Conservation (phyloP, 116 monocot genomes). For the Cymodocea nodosa region DNA sequence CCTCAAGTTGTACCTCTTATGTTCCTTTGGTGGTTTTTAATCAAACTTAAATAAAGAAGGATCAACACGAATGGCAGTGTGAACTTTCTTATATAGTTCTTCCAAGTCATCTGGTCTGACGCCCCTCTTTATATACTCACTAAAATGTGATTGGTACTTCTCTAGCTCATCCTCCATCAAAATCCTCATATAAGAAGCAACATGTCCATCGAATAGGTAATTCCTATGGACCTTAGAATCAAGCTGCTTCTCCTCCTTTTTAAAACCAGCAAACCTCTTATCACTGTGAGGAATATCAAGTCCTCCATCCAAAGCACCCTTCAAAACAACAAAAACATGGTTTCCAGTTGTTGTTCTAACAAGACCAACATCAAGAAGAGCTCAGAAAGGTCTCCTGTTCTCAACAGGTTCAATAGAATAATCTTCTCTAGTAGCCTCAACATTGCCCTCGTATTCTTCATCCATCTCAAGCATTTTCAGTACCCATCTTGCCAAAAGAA, state of each 20-base stretch:
- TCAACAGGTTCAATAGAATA: constrained; percentile 66
- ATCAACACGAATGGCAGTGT: constrained; percentile 78
- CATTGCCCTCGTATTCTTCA: constrained; percentile 75
- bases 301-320: constrained; percentile 96
- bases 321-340: constrained; percentile 79
- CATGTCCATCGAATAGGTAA: constrained; percentile 78
- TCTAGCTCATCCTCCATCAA: constrained; percentile 82
- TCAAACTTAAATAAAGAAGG: constrained; percentile 34
- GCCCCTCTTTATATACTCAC: constrained; percentile 47
- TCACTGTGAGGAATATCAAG: constrained; percentile 91
- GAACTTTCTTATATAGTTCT: constrained; percentile 77
- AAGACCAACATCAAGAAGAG: constrained; percentile 82
- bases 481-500: constrained; percentile 81
- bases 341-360: constrained; percentile 81
- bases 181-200: constrained; percentile 74
- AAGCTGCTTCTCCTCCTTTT: constrained; percentile 74
- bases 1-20: constrained; percentile 81
- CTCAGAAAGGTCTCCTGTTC: constrained; percentile 82
- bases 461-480: constrained; percentile 84
- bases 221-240: constrained; percentile 78
- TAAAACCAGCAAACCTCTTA: constrained; percentile 87
- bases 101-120: constrained; percentile 57
- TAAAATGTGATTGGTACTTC: constrained; percentile 67
- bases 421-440: constrained; percentile 86
- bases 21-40: constrained; percentile 61